Percentiles rank a stretch among this genome's conserved stretches.
Evolutionary conservation across 164 flowering plant genomes (phyloP).

Genomic region (Aristolochia fimbriata): DNA sequence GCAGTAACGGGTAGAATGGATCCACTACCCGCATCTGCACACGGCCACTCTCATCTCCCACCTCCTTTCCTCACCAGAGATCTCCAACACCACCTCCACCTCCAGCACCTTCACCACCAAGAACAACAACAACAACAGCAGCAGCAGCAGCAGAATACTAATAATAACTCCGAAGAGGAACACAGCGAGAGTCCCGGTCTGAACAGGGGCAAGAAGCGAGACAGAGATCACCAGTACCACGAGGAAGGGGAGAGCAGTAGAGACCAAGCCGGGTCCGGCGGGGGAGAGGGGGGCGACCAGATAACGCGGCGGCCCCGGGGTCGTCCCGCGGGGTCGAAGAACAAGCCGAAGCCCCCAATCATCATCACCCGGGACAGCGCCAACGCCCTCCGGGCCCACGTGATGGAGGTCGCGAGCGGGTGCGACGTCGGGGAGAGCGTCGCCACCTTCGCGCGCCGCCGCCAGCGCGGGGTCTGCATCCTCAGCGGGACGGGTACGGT

Average conservation of each 20-base stretch:
- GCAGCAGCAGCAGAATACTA: constrained; percentile 38
- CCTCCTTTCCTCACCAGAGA: constrained; percentile 72
- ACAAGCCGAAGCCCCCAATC: constrained; percentile 90
- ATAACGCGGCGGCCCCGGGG: constrained; percentile 61
- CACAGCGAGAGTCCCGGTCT: constrained; percentile 28
- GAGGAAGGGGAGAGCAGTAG: no score
- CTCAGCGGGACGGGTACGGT: constrained; percentile 78
- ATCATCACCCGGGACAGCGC: constrained; percentile 85
- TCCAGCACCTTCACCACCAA: constrained; percentile 37
- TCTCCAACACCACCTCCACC: constrained; percentile 56
- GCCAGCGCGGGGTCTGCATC: constrained; percentile 77
- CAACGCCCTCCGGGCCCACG: constrained; percentile 80
- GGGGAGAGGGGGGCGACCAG: constrained; percentile 42
- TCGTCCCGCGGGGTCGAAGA: constrained; percentile 81
- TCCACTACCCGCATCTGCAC: constrained; percentile 47
- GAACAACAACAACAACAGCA: constrained; percentile 33
- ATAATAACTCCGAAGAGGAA: constrained; percentile 52
- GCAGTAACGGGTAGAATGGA: constrained; percentile 31
- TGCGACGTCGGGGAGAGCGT: constrained; percentile 66
- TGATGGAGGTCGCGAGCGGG: constrained; percentile 74
- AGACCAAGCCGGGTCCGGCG: constrained; percentile 8
- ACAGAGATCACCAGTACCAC: constrained; percentile 26
- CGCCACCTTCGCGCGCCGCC: constrained; percentile 52
- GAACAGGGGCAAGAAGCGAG: constrained; percentile 25
- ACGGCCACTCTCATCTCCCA: constrained; percentile 65